Evolutionary conservation across 179 eudicot species (phyloP).

Genomic region (Vitellaria paradoxa): DNA sequence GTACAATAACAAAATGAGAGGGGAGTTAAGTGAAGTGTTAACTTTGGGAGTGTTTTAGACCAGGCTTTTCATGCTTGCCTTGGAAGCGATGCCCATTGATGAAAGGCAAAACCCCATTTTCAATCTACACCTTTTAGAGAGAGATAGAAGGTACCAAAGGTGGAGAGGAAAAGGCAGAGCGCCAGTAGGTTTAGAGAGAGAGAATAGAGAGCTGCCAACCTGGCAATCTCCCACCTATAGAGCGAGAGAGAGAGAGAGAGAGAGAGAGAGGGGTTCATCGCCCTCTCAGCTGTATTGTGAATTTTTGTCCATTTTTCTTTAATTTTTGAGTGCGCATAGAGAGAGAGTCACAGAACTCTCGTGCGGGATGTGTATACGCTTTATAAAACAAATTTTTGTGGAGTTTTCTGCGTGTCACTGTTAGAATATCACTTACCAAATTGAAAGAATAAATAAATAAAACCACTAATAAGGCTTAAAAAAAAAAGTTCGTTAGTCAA

Average conservation of each 20-base stretch:
- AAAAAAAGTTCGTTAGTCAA: no score
- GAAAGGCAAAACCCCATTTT: constrained; percentile 24
- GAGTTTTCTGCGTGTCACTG: no score
- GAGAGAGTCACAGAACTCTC: no score
- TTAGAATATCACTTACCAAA: no score
- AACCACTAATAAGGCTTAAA: no score
- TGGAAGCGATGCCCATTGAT: constrained; percentile 51
- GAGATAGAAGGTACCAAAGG: constrained; percentile 22
- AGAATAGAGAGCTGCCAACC: not conserved
- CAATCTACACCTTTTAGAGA: constrained; percentile 29
- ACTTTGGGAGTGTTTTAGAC: constrained; percentile 17
- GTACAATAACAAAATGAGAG: not conserved
- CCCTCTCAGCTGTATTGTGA: not conserved
- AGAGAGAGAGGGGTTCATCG: not conserved
- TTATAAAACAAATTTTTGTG: no score
- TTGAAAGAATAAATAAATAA: no score
- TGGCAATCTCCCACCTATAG: not conserved
- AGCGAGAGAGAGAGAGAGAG: not conserved
- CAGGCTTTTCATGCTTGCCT: constrained; percentile 41
- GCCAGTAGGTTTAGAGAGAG: not conserved
- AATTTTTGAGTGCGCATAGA: constrained; percentile 3
- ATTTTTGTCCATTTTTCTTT: not conserved
- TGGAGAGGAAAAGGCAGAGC: constrained; percentile 8
- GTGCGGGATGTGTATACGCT: no score
- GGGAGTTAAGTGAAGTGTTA: not conserved